Evolutionary conservation across 1,284 basidiomycete genomes (phyloP).

Genomic region (Macrocystidia cucumis): DNA sequence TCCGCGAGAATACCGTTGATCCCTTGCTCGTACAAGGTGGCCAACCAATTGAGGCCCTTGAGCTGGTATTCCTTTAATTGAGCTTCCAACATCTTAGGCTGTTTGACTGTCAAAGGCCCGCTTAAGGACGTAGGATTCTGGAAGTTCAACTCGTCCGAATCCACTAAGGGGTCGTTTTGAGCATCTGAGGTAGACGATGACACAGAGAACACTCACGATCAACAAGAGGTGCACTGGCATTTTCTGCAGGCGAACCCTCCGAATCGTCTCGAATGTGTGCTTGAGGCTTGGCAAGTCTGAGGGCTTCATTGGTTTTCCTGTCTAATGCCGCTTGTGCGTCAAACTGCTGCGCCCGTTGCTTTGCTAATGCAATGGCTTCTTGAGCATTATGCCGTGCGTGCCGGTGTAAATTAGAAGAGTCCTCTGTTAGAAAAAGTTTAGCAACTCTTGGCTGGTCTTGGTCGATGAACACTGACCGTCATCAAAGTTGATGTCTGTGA

Average conservation of each 20-base stretch:
- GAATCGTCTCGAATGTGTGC: slow-evolving; percentile 47
- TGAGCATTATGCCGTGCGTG: slow-evolving; percentile 91
- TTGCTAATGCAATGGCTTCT: slow-evolving; percentile 80
- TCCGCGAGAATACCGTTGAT: slow-evolving; percentile 98
- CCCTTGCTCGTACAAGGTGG: slow-evolving; percentile 96
- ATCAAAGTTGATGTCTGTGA: slow-evolving; percentile 90
- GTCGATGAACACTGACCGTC: slow-evolving; percentile 54
- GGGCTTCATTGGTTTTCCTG: slow-evolving; percentile 72
- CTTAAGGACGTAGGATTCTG: slow-evolving; percentile 95
- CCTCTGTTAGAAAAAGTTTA: slow-evolving; percentile 44
- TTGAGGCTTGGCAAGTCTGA: slow-evolving; percentile 61
- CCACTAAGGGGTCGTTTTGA: slow-evolving; percentile 44
- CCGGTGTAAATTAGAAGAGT: slow-evolving; percentile 82
- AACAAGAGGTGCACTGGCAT: slow-evolving; percentile 34
- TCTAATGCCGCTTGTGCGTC: slow-evolving; percentile 78
- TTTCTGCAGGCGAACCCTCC: slow-evolving; percentile 19
- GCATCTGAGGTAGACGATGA: too few relatives aligned
- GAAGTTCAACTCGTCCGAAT: slow-evolving; percentile 98
- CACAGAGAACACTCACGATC: slow-evolving; percentile 46
- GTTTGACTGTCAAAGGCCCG: slow-evolving; percentile 80
- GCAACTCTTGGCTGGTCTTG: background rate
- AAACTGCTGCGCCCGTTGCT: slow-evolving; percentile 78
- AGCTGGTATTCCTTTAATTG: slow-evolving; percentile 98
- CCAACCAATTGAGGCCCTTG: slow-evolving; percentile 98
- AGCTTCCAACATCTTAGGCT: slow-evolving; percentile 96